A percentile compares a stretch with the other conserved stretches of the same genome.
Conservation (phyloP, 495 filamentous ascomycete genomes). For the Hypomontagnella submonticulosa region DNA sequence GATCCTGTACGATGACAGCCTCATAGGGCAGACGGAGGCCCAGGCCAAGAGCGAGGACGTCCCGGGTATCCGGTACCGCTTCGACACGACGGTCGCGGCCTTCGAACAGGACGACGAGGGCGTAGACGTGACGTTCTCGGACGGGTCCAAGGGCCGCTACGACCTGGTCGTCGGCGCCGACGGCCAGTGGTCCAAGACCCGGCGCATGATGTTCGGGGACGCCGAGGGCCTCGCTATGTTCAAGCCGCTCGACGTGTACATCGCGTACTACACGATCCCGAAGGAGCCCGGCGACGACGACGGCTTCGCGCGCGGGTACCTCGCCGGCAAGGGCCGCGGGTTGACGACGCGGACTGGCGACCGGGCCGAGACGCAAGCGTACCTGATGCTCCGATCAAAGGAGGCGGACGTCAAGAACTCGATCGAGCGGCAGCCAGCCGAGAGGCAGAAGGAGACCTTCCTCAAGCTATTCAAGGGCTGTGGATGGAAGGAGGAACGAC, state of each 20-base stretch:
- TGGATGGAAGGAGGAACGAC: conserved; percentile 32
- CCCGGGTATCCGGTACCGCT: conserved; percentile 39
- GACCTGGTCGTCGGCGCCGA: conserved; percentile 64
- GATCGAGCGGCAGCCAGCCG: conserved; percentile 19
- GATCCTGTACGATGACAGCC: conserved; percentile 58
- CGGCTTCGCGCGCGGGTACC: conserved; percentile 37
- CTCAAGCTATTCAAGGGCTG: conserved; percentile 23
- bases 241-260: conserved; percentile 29
- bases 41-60: neutral
- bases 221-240: conserved; percentile 39
- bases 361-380: conserved; percentile 36
- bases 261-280: conserved; percentile 31
- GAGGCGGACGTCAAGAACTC: conserved; percentile 36
- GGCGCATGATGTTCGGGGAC: conserved; percentile 50
- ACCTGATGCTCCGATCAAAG: conserved; percentile 32
- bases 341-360: conserved; percentile 23
- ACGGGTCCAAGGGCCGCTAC: conserved; percentile 49
- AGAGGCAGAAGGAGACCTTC: conserved; percentile 34
- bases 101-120: conserved; percentile 34
- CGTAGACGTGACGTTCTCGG: conserved; percentile 46
- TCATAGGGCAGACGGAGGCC: conserved; percentile 41
- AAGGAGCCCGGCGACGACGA: conserved; percentile 20
- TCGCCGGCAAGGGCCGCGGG: conserved; percentile 23
- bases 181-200: conserved; percentile 58
- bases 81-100: conserved; percentile 14